Evolutionary conservation across 306 rosid genomes (phyloP).

Genomic region (Potentilla sterilis): DNA sequence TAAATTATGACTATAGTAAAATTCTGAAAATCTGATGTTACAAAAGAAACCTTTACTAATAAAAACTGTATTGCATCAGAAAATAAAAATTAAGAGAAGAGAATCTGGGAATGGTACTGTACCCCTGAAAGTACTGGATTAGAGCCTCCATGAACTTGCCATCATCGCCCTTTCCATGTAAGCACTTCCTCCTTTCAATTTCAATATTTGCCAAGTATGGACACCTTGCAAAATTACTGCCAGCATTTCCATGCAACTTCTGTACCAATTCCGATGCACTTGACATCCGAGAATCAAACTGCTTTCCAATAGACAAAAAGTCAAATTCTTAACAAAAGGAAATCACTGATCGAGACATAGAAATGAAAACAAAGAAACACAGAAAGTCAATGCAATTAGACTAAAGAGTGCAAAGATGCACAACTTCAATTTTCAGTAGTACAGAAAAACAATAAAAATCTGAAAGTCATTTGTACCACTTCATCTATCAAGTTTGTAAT

Average conservation of each 20-base stretch:
- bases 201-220: conserved; percentile 84
- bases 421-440: conserved; percentile 23
- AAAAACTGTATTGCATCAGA: neutral
- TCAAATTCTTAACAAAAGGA: conserved; percentile 27
- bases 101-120: conserved; percentile 13
- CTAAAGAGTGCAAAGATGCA: conserved; percentile 26
- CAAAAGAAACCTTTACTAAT: neutral
- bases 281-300: conserved; percentile 82
- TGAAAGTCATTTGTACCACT: conserved; percentile 45
- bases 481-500: conserved; percentile 72
- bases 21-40: neutral
- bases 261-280: conserved; percentile 60
- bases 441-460: neutral
- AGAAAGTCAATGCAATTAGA: conserved; percentile 12
- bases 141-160: conserved; percentile 58
- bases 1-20: conserved; percentile 6
- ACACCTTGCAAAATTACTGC: conserved; percentile 52
- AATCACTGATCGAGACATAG: conserved; percentile 10
- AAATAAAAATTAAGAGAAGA: neutral
- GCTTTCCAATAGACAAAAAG: conserved; percentile 36
- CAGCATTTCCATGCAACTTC: conserved; percentile 52
- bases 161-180: conserved; percentile 61
- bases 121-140: conserved; percentile 71
- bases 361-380: conserved; percentile 15
- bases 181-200: conserved; percentile 79